A percentile compares a stretch with the other conserved stretches of the same genome.
phyloP scores from a whole-genome alignment of 345 rosid species.

The Murraya paniculata region DNA sequence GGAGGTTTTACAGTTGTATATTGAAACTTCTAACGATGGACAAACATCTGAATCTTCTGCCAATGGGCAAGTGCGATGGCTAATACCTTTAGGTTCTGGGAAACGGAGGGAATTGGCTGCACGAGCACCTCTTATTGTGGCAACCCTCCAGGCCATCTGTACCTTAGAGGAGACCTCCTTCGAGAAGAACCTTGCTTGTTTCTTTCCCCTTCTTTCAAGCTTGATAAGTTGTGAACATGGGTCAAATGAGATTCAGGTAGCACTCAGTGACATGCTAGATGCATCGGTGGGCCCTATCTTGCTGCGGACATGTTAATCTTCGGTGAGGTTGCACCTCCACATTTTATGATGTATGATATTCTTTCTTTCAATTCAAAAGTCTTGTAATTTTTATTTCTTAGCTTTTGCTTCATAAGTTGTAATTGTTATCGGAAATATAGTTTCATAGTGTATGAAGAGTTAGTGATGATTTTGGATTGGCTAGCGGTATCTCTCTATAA shows the following conservation, averaged over 20 bases:
- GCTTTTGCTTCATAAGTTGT: constrained; percentile 7
- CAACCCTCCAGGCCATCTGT: constrained; percentile 77
- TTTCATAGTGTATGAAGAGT: constrained; percentile 34
- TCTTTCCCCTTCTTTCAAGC: constrained; percentile 78
- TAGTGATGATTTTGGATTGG: constrained; percentile 28
- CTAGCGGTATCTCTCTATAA: constrained; percentile 4
- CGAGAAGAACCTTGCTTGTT: constrained; percentile 57
- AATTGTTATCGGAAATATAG: constrained; percentile 28
- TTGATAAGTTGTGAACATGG: constrained; percentile 95
- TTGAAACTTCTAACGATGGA: constrained; percentile 44
- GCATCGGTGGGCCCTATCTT: constrained; percentile 78
- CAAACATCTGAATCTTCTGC: constrained; percentile 41
- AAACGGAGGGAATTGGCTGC: constrained; percentile 80
- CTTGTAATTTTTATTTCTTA: constrained; percentile 8
- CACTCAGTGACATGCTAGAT: constrained; percentile 86
- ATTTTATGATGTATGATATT: constrained; percentile 31
- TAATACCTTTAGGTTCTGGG: constrained; percentile 86
- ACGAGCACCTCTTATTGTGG: constrained; percentile 75
- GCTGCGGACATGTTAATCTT: constrained; percentile 62
- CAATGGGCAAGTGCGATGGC: constrained; percentile 47
- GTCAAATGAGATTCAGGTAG: constrained; percentile 81
- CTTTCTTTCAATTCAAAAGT: constrained; percentile 9
- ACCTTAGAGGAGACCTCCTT: constrained; percentile 71
- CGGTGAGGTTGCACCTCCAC: constrained; percentile 15
- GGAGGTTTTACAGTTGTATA: constrained; percentile 75